Evolutionary conservation across 2,329 filamentous ascomycete species (phyloP).

Genomic region (Trichocomaceae sp.): DNA sequence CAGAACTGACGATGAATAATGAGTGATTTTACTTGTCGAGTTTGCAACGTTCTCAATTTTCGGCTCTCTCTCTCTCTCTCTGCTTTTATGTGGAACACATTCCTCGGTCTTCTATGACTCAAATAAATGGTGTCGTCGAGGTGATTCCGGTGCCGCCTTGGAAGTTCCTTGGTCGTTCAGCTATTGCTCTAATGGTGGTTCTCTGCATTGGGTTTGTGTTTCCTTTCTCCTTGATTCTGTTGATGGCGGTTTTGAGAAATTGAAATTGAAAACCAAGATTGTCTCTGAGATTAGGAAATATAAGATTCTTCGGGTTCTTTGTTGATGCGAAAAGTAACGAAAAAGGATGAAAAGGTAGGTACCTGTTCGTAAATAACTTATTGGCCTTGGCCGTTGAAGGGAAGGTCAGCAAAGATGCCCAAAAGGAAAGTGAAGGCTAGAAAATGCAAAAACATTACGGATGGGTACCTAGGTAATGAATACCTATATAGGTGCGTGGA

Average conservation of each 20-base stretch:
- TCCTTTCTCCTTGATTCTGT: not conserved
- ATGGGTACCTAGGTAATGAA: not conserved
- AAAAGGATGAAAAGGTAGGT: not conserved
- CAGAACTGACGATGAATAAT: not conserved
- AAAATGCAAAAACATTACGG: not conserved
- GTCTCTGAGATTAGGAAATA: not conserved
- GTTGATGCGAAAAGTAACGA: not conserved
- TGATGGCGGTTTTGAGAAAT: not conserved
- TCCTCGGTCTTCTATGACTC: not conserved
- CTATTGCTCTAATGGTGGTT: constrained; percentile 7
- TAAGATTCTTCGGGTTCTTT: not conserved
- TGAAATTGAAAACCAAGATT: not conserved
- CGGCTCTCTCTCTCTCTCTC: not conserved
- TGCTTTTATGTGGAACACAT: not conserved
- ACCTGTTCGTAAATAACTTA: not conserved
- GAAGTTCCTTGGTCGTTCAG: constrained; percentile 21
- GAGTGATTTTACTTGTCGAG: not conserved
- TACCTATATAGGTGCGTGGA: not conserved
- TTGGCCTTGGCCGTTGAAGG: not conserved
- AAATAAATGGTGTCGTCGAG: constrained; percentile 1
- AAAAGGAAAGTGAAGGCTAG: constrained; percentile 9
- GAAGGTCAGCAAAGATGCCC: not conserved
- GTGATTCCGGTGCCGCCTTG: constrained; percentile 18
- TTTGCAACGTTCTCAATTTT: not conserved
- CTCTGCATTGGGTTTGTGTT: constrained; percentile 20